Base-by-base conservation (phyloP, 805 yeast species). In the Komagataella ulmi region DNA sequence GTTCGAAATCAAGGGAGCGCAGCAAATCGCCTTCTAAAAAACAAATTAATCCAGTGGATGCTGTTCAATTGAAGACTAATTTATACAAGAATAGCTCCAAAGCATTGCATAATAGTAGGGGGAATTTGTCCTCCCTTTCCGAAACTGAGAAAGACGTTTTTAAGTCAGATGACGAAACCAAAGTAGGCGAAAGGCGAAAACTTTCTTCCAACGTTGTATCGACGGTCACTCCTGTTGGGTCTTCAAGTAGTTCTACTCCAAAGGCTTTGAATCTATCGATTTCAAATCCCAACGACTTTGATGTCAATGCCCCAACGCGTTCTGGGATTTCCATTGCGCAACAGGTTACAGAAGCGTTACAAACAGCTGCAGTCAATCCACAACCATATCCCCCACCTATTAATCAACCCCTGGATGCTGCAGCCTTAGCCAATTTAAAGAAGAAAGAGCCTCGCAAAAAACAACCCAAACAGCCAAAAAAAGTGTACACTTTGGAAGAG, bases 401-500 rank as follows among this genome's bases (percentile, higher is more conserved):
- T 48, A 51, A 53, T 10, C 55, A 54, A 46, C 53, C 55, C 6
- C 36, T 46, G 47, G 45, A 53, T n/a, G 40, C 23, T 24, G 17
- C 46, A 19, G 12, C 47, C 12, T 30, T 46, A 24, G 19, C 24
- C n/a, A 36, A 17, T 30, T 10, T 17, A 47, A 48, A 47, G 48
- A 44, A 44, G 17, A 50, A 59, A 46, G 60, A 60, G 8, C 60
- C 62, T 48, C 58, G 68, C n/a, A 75, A 76, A 58, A 76, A 76
- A 53, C 73, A 70, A 49, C 68, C 75, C 44, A 79, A 72, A 63
- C 74, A 73, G 3, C 76, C 79, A 44, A 83, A 83, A 61, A 81
- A 77, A 57, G 78, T 82, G 3, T 89, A 86, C 62, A 72, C 81
- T 2, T 68, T 82, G 17, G 95, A 88, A 52, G 97, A 89, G 59